phyloP scores from a whole-genome alignment of 2,329 filamentous ascomycete genomes.

The Claviceps monticola region DNA sequence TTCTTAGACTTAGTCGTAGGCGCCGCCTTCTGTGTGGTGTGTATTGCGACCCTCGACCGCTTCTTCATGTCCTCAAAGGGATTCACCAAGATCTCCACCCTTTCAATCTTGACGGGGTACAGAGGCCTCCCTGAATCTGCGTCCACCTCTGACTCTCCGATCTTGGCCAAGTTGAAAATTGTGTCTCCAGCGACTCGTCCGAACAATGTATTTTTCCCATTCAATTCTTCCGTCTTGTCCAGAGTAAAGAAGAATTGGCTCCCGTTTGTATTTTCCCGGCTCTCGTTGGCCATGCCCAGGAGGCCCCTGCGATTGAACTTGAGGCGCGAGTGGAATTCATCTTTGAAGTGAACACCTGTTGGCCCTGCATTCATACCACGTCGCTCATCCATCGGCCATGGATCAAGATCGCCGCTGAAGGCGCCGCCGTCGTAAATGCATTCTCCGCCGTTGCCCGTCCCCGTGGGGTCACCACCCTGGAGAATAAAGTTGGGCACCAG shows the following conservation, averaged over 20 bases:
- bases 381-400: slow-evolving; percentile 54
- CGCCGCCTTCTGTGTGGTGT: slow-evolving; percentile 22
- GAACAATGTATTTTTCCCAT: slow-evolving; percentile 85
- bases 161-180: slow-evolving; percentile 89
- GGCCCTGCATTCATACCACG: slow-evolving; percentile 46
- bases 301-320: slow-evolving; percentile 87
- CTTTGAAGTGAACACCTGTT: slow-evolving; percentile 49
- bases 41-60: slow-evolving; percentile 43
- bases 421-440: slow-evolving; percentile 82
- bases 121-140: slow-evolving; percentile 69
- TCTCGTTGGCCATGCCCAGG: slow-evolving; percentile 91
- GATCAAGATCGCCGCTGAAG: slow-evolving; percentile 57
- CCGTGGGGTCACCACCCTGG: slow-evolving; percentile 88
- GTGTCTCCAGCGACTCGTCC: slow-evolving; percentile 85
- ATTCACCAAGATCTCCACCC: slow-evolving; percentile 64
- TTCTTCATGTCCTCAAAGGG: slow-evolving; percentile 72
- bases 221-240: slow-evolving; percentile 70
- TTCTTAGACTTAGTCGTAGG: slow-evolving; percentile 39
- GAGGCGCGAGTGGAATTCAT: slow-evolving; percentile 84
- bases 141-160: slow-evolving; percentile 74
- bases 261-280: slow-evolving; percentile 64
- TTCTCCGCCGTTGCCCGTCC: slow-evolving; percentile 81
- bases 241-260: slow-evolving; percentile 97
- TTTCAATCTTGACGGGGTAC: slow-evolving; percentile 69
- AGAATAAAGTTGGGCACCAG: slow-evolving; percentile 84